Evolutionary conservation across 1,139 yeast species (phyloP).

Genomic region (Tardiomyces digboiensis): DNA sequence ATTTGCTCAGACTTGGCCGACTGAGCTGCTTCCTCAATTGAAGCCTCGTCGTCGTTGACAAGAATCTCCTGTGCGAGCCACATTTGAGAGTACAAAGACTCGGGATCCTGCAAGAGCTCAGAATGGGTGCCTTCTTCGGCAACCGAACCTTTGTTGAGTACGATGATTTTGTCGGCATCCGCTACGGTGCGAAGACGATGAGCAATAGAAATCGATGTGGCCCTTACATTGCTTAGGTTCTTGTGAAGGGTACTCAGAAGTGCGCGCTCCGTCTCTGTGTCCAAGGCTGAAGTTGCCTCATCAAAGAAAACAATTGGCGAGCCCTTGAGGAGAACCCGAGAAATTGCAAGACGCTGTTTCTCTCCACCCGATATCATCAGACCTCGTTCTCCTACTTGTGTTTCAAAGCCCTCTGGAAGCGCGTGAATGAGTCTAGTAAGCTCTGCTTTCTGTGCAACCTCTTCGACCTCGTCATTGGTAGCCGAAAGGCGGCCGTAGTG

Average conservation of each 20-base stretch:
- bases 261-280: constrained; percentile 91
- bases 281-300: constrained; percentile 95
- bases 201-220: constrained; percentile 86
- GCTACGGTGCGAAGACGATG: constrained; percentile 91
- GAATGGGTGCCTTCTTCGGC: constrained; percentile 83
- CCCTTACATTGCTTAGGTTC: constrained; percentile 45
- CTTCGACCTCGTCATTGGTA: constrained; percentile 56
- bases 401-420: constrained; percentile 74
- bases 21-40: not conserved
- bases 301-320: constrained; percentile 93
- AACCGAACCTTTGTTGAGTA: constrained; percentile 67
- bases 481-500: constrained; percentile 79
- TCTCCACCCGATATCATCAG: constrained; percentile 99
- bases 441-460: constrained; percentile 61
- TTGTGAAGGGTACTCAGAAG: constrained; percentile 61
- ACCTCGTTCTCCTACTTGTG: constrained; percentile 97
- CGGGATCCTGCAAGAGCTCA: constrained; percentile 41
- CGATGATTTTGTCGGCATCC: constrained; percentile 90
- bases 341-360: constrained; percentile 90
- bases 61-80: constrained; percentile 92
- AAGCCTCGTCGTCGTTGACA: constrained; percentile 26
- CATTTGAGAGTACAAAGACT: constrained; percentile 61
- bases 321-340: constrained; percentile 71
- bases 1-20: not conserved
- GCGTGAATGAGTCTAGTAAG: constrained; percentile 53